Evolutionary conservation across 805 yeast species (phyloP), one percentile per base, ranked within the genome.

Genomic region (Starmerella ratchasimensis): DNA sequence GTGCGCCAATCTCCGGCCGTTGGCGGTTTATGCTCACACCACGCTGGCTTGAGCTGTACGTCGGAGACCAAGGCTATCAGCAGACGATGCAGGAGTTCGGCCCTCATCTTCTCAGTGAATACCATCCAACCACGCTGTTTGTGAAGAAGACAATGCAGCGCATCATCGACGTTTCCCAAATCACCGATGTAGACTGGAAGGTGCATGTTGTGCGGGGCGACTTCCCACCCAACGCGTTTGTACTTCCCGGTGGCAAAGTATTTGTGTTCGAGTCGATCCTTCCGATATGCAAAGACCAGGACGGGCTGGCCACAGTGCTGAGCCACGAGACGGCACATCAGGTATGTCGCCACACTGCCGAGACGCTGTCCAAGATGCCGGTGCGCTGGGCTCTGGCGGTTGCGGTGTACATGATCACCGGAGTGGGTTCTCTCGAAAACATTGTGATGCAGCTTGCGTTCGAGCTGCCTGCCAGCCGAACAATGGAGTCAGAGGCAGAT

Each of bases 401-500:
- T 3, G 34, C 69, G 1, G 48, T 80, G 37, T 76, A 72, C 49
- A 54, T 76, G 1, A 48, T 74, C n/a, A 68, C 86, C 4, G 83
- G 93, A 4, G 60, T 74, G 5, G 59, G 66, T 37, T 49, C 60
- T 33, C 52, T 80, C 39, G 71, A 71, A 49, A 67, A 69, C 36
- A 45, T 80, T 23, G 56, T 81, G 13, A 48, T 69, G 19, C 67
- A 67, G 20, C 67, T 83, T 1, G 54, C 73, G 11, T 55, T 84
- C 34, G 71, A 73, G 46, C 70, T 78, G 69, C 96, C 96, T 0
- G 80, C 93, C 0, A 80, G 93, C 1, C 66, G 99, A 50, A 82
- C 73, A 42, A 83, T 83, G 94, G 99, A 90, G 58, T 69, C 83
- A 0, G 98, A 90, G 57, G 97, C 98, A 0, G 98, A 90, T 58